Evolutionary conservation across 192 early-diverging fungal species (phyloP).

Genomic region (Backusella parvicylindrica): DNA sequence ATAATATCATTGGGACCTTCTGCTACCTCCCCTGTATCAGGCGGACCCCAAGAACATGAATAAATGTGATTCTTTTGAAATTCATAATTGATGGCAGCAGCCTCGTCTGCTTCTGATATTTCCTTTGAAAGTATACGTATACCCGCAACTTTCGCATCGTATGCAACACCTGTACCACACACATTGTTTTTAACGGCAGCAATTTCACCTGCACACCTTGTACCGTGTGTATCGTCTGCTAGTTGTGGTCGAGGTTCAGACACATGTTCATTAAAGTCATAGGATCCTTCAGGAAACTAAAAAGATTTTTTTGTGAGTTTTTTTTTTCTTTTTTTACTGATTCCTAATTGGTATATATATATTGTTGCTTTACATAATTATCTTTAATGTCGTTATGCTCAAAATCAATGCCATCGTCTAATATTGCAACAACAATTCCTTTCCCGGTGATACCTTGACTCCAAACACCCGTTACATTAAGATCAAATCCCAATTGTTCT

Average conservation of each 20-base stretch:
- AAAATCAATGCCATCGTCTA: constrained; percentile 96
- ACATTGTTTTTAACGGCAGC: constrained; percentile 89
- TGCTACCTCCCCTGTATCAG: constrained; percentile 80
- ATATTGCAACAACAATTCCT: constrained; percentile 81
- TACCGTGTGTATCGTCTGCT: constrained; percentile 88
- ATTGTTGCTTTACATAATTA: constrained; percentile 73
- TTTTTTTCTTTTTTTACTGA: neutral
- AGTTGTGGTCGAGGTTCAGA: constrained; percentile 71
- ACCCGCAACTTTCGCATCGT: constrained; percentile 79
- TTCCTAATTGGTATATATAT: neutral
- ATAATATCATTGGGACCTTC: constrained; percentile 83
- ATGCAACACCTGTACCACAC: constrained; percentile 94
- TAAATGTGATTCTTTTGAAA: constrained; percentile 92
- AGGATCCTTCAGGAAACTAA: constrained; percentile 80
- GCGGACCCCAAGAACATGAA: constrained; percentile 95
- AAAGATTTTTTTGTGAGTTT: neutral
- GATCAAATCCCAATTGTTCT: constrained; percentile 64
- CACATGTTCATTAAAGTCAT: constrained; percentile 89
- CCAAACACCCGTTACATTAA: constrained; percentile 96
- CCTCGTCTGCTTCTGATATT: constrained; percentile 93
- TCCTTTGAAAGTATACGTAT: constrained; percentile 86
- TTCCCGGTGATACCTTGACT: constrained; percentile 83
- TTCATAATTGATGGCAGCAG: constrained; percentile 83
- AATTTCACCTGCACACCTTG: constrained; percentile 96
- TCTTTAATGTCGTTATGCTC: constrained; percentile 75